These are phyloP conservation scores for Corymbia citriodora DNA, from an alignment of 441 rosid species.

Conservation along the genomic window DNA sequence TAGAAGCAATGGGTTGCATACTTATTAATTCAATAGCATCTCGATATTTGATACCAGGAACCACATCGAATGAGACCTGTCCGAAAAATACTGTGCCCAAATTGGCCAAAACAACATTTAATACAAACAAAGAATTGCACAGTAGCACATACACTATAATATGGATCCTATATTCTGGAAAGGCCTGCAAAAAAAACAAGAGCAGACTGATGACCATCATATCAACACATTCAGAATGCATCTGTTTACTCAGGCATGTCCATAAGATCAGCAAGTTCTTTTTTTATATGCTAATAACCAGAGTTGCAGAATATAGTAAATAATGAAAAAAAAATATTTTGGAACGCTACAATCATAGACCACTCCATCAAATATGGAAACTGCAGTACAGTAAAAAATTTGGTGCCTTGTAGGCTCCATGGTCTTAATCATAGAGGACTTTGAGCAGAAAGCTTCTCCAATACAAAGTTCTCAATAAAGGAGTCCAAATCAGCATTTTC, in stretches of 20 bases:
- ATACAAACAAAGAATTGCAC: background rate
- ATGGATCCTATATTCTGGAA: background rate
- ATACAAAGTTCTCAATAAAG: conserved; percentile 89
- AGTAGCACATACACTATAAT: background rate
- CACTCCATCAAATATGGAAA: background rate
- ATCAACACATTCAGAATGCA: background rate
- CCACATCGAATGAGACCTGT: conserved; percentile 95
- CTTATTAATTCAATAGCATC: conserved; percentile 91
- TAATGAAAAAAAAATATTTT: background rate
- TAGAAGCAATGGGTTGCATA: conserved; percentile 92
- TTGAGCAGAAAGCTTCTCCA: conserved; percentile 95
- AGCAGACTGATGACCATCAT: background rate
- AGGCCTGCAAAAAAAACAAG: background rate
- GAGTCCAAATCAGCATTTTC: conserved; percentile 58
- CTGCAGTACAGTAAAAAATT: background rate
- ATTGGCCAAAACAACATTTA: conserved; percentile 3
- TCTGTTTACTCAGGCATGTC: background rate
- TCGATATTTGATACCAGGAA: conserved; percentile 78
- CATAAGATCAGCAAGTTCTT: background rate
- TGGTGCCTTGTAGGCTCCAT: background rate
- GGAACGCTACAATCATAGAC: background rate
- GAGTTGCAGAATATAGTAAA: background rate
- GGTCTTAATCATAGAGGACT: conserved; percentile 88
- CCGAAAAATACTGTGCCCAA: conserved; percentile 14
- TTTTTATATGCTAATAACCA: background rate